These are phyloP conservation scores for Auriscalpium microsporum DNA, from an alignment of 768 basidiomycete genomes.

Conservation along the genomic window DNA sequence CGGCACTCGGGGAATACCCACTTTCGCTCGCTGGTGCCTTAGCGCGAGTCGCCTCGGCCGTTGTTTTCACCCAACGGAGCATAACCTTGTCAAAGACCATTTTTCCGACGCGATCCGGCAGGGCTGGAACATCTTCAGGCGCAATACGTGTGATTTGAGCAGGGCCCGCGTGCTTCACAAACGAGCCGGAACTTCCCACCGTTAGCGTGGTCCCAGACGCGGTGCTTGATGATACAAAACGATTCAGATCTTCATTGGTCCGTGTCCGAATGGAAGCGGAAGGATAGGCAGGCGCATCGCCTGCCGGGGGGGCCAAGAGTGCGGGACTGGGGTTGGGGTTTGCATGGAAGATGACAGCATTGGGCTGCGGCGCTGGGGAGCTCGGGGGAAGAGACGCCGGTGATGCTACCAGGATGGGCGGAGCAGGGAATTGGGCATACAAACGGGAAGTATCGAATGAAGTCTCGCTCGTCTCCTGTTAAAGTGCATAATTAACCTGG, in stretches of 20 bases:
- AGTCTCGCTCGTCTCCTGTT: conserved; percentile 35
- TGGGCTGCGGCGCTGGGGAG: conserved; percentile 8
- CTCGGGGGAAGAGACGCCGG: conserved; percentile 16
- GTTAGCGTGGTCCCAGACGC: conserved; percentile 68
- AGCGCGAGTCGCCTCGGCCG: conserved; percentile 26
- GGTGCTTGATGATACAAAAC: conserved; percentile 87
- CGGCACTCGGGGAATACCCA: conserved; percentile 25
- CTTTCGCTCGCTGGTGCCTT: conserved; percentile 19
- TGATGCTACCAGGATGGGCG: conserved; percentile 17
- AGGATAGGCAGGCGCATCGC: conserved; percentile 32
- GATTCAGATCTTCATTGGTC: conserved; percentile 67
- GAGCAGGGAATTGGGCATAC: conserved; percentile 23
- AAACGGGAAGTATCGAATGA: conserved; percentile 29
- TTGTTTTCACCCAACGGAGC: conserved; percentile 80
- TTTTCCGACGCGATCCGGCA: conserved; percentile 74
- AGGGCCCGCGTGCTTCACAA: conserved; percentile 76
- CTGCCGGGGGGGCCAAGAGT: conserved; percentile 13
- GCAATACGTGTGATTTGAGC: conserved; percentile 74
- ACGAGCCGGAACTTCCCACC: conserved; percentile 66
- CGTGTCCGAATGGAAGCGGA: conserved; percentile 43
- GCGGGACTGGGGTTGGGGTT: conserved; percentile 7
- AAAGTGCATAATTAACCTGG: conserved; percentile 33
- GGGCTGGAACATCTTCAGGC: conserved; percentile 62
- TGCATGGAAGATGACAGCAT: conserved; percentile 2
- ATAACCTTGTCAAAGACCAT: conserved; percentile 81